Percentiles rank a stretch among this genome's conserved stretches.
phyloP scores from a whole-genome alignment of 257 asterid genomes.

The Apocynum venetum region DNA sequence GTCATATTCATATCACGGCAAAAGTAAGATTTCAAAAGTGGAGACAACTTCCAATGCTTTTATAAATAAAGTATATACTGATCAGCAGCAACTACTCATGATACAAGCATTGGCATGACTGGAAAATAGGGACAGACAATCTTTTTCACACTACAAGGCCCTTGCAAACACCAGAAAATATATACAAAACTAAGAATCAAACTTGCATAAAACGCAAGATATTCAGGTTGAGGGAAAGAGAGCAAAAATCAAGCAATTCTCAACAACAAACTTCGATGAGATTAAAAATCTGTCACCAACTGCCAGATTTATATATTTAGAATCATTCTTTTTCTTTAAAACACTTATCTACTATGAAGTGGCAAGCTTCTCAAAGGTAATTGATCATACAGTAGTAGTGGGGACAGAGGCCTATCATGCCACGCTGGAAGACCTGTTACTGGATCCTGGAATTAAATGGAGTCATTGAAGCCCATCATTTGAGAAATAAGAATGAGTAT shows the following conservation, averaged over 20 bases:
- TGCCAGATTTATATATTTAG: not conserved
- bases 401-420: conserved; percentile 80
- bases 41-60: not conserved
- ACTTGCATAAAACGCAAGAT: too few relatives aligned
- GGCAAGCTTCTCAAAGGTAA: conserved; percentile 20
- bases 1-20: conserved; percentile 29
- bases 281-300: not conserved
- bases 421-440: conserved; percentile 88
- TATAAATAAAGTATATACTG: not conserved
- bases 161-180: not conserved
- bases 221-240: not conserved
- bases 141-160: not conserved
- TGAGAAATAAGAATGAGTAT: conserved; percentile 12
- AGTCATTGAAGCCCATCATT: conserved; percentile 22
- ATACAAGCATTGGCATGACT: not conserved
- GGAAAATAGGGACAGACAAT: not conserved
- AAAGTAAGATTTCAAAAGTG: conserved; percentile 22
- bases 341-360: not conserved
- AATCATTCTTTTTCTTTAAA: conserved; percentile 5
- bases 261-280: not conserved
- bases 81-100: not conserved
- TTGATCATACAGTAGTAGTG: conserved; percentile 69
- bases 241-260: not conserved
- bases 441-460: conserved; percentile 71
- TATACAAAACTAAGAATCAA: not conserved